phyloP scores from a whole-genome alignment of 139 green algal genomes.

The Chlorella sp. region DNA sequence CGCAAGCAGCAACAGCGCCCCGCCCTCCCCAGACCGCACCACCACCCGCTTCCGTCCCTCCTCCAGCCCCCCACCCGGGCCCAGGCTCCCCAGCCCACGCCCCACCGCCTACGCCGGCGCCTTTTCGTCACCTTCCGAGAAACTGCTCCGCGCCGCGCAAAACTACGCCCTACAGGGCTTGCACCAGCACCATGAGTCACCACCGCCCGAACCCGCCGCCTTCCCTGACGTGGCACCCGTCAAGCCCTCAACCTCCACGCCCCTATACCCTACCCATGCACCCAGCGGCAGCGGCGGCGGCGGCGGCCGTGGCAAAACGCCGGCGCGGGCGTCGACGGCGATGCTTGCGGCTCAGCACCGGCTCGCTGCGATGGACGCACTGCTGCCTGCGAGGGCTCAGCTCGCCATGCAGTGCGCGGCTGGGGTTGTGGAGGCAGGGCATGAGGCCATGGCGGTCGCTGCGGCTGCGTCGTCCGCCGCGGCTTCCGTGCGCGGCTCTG shows the following conservation, averaged over 20 bases:
- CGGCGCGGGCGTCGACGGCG: too few species aligned
- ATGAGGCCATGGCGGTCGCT: too few species aligned
- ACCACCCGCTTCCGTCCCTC: too few species aligned
- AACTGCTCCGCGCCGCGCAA: neutral
- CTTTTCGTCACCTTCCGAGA: neutral
- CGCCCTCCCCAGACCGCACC: too few species aligned
- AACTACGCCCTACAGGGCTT: neutral
- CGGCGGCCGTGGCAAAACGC: too few species aligned
- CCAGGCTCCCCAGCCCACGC: neutral
- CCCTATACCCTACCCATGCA: too few species aligned
- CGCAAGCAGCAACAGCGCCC: too few species aligned
- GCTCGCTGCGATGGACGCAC: neutral
- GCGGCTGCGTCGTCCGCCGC: too few species aligned
- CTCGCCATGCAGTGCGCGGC: neutral
- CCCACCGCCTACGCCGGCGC: neutral
- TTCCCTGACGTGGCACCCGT: neutral
- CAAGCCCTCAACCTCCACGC: too few species aligned
- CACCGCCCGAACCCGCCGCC: neutral
- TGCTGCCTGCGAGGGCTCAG: neutral
- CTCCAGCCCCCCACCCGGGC: neutral
- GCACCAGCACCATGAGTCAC: neutral
- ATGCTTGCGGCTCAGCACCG: neutral
- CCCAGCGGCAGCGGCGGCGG: too few species aligned
- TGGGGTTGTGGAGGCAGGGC: neutral
- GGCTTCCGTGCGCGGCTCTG: too few species aligned